Evolutionary conservation across 2,329 filamentous ascomycete genomes (phyloP), one percentile per base, ranked within the genome.

Genomic region (Orbilia brochopaga): DNA sequence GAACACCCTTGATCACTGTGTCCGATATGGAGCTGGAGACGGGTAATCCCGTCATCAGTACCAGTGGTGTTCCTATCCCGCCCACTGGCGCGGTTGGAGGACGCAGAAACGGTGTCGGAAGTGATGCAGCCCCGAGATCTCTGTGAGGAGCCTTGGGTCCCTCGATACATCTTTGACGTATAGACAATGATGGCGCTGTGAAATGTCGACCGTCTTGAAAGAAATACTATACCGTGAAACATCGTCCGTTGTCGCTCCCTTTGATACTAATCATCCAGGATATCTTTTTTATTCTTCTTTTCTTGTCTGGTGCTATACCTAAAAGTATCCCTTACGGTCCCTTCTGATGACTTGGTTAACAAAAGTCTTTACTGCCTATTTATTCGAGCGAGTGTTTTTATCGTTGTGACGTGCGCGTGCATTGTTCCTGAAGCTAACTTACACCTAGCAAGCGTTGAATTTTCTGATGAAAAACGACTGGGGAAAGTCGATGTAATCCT

Each of bases 11-110:
- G 19, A 70, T 70, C 21, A 70, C 54, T 1, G 59, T 70, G 15
- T 70, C 66, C 30, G 66, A 70, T 58, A 64, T 53, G 23, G 66
- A 70, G 46, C n/a, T 48, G 27, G 66, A 70, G 23, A 50, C 51
- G 21, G 7, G 56, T n/a, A 57, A 69, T 11, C 59, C 66, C 15
- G 59, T 63, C 19, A 70, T 63, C 19, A 40, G 53, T 42, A 70
- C 66, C n/a, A 63, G 53, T 30, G 66, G 66, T 19, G 66, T 63
- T 23, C 66, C 66, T 11, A 64, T 70, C 57, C 57, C 57, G 17
- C 64, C 64, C 19, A 59, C 58, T 13, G 66, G 59, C 35, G 58
- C 54, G n/a, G 59, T 55, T 19, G 58, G 54, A 51, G 66, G 58
- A 11, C 66, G 58, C 17, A 55, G 50, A 6, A 50, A 58, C 55